phyloP scores from a whole-genome alignment of 2,329 filamentous ascomycete species.

The Epichloe baconii region DNA sequence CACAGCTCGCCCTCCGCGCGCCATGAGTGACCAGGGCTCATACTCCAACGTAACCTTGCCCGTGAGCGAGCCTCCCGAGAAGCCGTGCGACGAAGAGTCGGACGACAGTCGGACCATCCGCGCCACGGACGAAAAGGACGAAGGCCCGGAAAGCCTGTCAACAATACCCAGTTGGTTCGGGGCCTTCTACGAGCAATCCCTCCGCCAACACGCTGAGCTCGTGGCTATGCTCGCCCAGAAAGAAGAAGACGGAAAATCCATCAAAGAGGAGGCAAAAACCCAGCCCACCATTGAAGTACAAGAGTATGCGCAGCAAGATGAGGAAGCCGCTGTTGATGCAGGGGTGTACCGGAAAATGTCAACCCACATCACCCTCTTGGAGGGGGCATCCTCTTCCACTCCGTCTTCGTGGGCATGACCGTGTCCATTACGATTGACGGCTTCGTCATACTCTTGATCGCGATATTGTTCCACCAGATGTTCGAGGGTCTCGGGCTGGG shows the following conservation, averaged over 20 bases:
- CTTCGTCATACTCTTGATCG: conserved; percentile 53
- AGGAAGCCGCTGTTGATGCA: conserved; percentile 31
- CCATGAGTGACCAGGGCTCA: background rate
- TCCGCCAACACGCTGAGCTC: conserved; percentile 47
- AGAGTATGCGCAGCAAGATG: conserved; percentile 21
- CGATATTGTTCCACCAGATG: conserved; percentile 60
- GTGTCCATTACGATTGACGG: conserved; percentile 55
- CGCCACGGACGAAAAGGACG: conserved; percentile 12
- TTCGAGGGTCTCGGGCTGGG: conserved; percentile 59
- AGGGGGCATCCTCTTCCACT: conserved; percentile 69
- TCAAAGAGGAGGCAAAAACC: conserved; percentile 12
- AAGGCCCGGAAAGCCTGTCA: conserved; percentile 12
- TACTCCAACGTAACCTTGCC: background rate
- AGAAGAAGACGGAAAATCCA: conserved; percentile 2
- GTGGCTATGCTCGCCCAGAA: conserved; percentile 35
- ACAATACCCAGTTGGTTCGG: conserved; percentile 49
- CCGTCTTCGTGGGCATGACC: conserved; percentile 63
- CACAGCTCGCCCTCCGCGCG: background rate
- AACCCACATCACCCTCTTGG: conserved; percentile 61
- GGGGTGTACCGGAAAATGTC: conserved; percentile 46
- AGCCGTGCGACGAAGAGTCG: background rate
- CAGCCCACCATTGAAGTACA: conserved; percentile 17
- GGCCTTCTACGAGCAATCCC: conserved; percentile 49
- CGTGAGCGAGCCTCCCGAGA: background rate
- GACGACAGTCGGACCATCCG: background rate